Base-by-base conservation (phyloP, 2,329 filamentous ascomycete genomes). In the Clarireedia hainanense region DNA sequence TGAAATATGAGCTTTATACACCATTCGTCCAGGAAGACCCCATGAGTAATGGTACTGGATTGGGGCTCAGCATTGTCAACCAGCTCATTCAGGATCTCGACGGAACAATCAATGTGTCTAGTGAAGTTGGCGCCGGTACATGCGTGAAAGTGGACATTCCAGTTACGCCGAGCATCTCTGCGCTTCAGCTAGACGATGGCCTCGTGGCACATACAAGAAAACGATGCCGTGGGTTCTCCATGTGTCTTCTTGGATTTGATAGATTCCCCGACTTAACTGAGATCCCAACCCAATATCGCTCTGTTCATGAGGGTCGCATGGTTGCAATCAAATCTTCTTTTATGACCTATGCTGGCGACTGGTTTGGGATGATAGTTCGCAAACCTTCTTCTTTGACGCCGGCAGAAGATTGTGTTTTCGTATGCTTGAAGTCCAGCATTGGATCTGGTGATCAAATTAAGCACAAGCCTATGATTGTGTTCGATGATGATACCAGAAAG, bases 21-120 rank as follows among this genome's bases (percentile, higher is more conserved):
- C 80, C 81, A 0, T 85, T 85, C 60, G 71, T 75, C 0, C 84
- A 86, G 58, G 84, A 86, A 62, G 78, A 84, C 56, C 73, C 75
- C 0, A 70, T 86, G 23, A 75, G 80, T 1, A 76, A 77, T 5
- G 83, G 83, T 0, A 80, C 80, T 1, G 83, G 83, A 0, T 69
- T 87, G 0, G 84, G 84, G 0, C 68, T 87, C 27, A 81, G 78
- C 12, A 83, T 87, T 5, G 83, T 87, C 34, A 75, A 75, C 24
- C 72, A 74, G 51, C 77, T 86, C 17, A 78, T 86, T 6, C 75
- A 76, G 36, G 76, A 80, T n/a, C 71, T 88, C 0, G 74, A 76
- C 36, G 84, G 84, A 0, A 75, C 71, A 7, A 80, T 87, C 42
- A 74, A 80, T n/a, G 74, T 87, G 23, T 74, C 75, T 45, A 82